phyloP scores from a whole-genome alignment of 441 rosid species.

The Metrosideros polymorpha region DNA sequence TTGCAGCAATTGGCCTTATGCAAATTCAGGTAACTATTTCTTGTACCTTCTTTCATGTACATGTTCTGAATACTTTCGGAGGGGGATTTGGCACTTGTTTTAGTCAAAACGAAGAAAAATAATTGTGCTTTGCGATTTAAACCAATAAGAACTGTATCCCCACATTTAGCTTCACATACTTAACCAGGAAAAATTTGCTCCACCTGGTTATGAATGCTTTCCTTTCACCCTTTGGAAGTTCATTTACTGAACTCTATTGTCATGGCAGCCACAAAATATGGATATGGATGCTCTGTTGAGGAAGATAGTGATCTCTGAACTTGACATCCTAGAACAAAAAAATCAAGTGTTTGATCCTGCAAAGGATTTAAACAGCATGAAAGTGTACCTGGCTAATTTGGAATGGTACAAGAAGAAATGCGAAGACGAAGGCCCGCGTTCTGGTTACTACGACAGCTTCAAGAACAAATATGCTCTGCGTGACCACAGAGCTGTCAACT shows the following conservation, averaged over 20 bases:
- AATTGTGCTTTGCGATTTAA: not conserved
- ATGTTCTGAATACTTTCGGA: not conserved
- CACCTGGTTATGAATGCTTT: not conserved
- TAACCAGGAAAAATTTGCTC: not conserved
- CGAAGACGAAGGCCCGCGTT: not conserved
- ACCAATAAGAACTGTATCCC: not conserved
- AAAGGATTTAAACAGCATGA: conserved; percentile 24
- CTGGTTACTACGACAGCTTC: conserved; percentile 51
- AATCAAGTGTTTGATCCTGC: conserved; percentile 12
- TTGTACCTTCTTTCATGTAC: not conserved
- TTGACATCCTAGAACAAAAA: not conserved
- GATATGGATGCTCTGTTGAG: not conserved
- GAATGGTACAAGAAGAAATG: conserved; percentile 53
- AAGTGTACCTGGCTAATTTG: conserved; percentile 27
- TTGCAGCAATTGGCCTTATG: conserved; percentile 25
- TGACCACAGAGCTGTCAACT: conserved; percentile 3
- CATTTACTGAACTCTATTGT: not conserved
- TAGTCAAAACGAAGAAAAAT: not conserved
- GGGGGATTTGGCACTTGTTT: not conserved
- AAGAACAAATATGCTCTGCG: not conserved
- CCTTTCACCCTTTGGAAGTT: not conserved
- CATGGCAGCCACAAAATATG: conserved; percentile 6
- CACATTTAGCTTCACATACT: not conserved
- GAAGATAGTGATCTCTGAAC: conserved; percentile 17
- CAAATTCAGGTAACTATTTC: conserved; percentile 9